These are phyloP conservation scores for Chrysoporthe cubensis DNA, from an alignment of 2,329 filamentous ascomycete species.

Conservation along the genomic window DNA sequence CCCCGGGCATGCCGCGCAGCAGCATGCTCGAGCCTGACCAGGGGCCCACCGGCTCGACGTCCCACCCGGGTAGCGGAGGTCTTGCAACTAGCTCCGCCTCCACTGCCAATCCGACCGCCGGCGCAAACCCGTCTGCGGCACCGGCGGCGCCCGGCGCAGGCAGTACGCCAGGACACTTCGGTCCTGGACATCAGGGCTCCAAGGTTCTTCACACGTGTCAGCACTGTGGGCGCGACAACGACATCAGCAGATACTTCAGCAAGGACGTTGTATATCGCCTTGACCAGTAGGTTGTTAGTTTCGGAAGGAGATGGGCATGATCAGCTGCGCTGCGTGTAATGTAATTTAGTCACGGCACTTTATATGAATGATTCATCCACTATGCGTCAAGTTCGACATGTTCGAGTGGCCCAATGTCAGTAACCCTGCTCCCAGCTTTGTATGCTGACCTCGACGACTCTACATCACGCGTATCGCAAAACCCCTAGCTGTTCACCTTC, in stretches of 20 bases:
- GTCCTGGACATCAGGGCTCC: conserved; percentile 31
- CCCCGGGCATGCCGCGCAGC: conserved; percentile 20
- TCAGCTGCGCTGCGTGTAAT: neutral
- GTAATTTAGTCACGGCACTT: neutral
- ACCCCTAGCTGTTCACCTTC: too few species aligned
- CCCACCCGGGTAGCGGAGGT: neutral
- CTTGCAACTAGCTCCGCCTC: neutral
- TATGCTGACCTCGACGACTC: too few species aligned
- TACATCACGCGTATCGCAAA: too few species aligned
- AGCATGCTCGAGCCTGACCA: conserved; percentile 28
- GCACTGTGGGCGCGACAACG: conserved; percentile 31
- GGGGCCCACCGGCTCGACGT: neutral
- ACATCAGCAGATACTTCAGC: conserved; percentile 33
- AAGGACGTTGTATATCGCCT: conserved; percentile 34
- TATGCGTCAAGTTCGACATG: neutral
- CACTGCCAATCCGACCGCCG: neutral
- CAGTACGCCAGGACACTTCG: conserved; percentile 27
- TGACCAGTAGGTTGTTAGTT: neutral
- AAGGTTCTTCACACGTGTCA: conserved; percentile 32
- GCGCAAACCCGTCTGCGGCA: neutral
- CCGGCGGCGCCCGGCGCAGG: neutral
- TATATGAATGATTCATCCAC: neutral
- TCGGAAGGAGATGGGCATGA: neutral
- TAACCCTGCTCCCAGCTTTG: too few species aligned
- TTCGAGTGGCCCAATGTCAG: neutral